These are phyloP conservation scores for Gossypium schwendimanii DNA, from an alignment of 441 rosid genomes.

Conservation along the genomic window DNA sequence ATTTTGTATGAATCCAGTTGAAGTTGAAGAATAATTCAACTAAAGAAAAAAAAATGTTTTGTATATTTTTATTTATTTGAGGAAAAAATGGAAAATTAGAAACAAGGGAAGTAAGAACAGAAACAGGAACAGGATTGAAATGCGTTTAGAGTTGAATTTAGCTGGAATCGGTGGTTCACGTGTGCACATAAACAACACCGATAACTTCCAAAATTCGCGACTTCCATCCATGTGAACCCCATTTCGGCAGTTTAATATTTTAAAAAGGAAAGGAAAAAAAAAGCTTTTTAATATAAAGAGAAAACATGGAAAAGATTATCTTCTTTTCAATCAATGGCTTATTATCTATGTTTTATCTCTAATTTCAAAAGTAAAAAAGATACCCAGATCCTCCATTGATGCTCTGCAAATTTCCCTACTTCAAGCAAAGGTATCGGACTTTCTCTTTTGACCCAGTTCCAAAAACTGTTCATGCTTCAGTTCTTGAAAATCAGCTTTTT, in stretches of 20 bases:
- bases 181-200: neutral
- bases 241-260: neutral
- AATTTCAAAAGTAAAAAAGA: neutral
- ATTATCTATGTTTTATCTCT: neutral
- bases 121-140: neutral
- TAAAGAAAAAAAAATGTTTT: too few relatives aligned
- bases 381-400: conserved; percentile 7
- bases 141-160: neutral
- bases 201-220: neutral
- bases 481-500: neutral
- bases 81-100: too few relatives aligned
- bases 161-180: neutral
- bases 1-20: too few relatives aligned
- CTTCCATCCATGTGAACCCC: conserved; percentile 13
- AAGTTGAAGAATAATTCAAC: too few relatives aligned
- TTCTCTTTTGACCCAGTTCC: neutral
- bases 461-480: neutral
- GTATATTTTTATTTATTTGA: too few relatives aligned
- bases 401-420: neutral
- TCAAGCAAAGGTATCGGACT: neutral
- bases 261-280: neutral
- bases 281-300: neutral
- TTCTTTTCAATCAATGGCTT: neutral
- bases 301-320: neutral
- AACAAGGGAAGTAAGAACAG: neutral